Conservation (phyloP, 73 alveolate genomes). For the Loxodes magnus region DNA sequence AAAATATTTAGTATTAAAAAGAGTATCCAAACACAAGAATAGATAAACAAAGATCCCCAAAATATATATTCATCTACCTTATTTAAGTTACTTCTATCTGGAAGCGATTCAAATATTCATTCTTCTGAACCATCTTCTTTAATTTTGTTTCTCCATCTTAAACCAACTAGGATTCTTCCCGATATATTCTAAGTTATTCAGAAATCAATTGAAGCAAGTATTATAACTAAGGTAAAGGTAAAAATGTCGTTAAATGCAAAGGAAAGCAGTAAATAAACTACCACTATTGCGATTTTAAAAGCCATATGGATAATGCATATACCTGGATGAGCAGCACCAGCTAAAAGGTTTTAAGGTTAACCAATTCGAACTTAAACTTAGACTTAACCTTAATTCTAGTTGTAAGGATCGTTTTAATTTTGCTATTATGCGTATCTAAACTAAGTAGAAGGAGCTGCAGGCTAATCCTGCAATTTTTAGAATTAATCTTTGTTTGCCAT, state of each 20-base stretch:
- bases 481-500: no score
- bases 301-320: no score
- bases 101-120: constrained; percentile 67
- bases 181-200: constrained; percentile 66
- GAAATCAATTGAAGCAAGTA: constrained; percentile 43
- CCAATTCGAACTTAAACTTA: no score
- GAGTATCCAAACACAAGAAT: constrained; percentile 27
- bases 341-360: no score
- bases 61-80: constrained; percentile 30
- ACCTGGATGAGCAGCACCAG: no score
- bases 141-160: constrained; percentile 81
- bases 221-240: constrained; percentile 22
- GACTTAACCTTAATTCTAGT: no score
- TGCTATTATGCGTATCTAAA: no score
- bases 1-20: constrained; percentile 3
- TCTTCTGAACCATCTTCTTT: constrained; percentile 75
- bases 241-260: constrained; percentile 20
- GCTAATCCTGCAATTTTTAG: no score
- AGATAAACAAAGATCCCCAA: constrained; percentile 27
- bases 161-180: constrained; percentile 63
- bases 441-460: no score
- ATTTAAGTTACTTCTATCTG: constrained; percentile 3
- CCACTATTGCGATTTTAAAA: no score
- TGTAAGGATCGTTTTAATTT: no score
- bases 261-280: no score